A percentile compares a stretch with the other conserved stretches of the same genome.
Evolutionary conservation across 2,329 filamentous ascomycete genomes (phyloP).

Genomic region (Dothideomycetidae sp.): DNA sequence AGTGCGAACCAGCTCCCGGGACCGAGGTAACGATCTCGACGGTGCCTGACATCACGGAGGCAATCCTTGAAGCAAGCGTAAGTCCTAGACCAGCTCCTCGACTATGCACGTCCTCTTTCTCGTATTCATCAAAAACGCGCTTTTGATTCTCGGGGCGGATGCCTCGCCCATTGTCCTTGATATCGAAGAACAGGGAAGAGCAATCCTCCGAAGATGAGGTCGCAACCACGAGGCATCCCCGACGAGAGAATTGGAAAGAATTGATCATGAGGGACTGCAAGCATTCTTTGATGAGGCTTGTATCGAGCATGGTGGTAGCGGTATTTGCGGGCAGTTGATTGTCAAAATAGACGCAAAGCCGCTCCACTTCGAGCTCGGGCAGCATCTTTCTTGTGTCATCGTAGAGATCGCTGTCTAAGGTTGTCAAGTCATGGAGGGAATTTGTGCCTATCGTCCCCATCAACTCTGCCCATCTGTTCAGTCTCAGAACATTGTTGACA

Average conservation of each 20-base stretch:
- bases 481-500: constrained; percentile 32
- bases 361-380: constrained; percentile 18
- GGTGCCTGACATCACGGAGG: constrained; percentile 26
- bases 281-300: constrained; percentile 29
- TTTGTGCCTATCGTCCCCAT: constrained; percentile 16
- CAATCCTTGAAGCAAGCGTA: constrained; percentile 30
- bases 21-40: constrained; percentile 26
- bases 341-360: constrained; percentile 23
- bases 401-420: constrained; percentile 23
- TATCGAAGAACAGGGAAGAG: constrained; percentile 24
- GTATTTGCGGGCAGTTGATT: constrained; percentile 19
- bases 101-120: constrained; percentile 27
- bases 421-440: constrained; percentile 19
- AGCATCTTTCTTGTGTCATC: constrained; percentile 19
- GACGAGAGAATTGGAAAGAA: constrained; percentile 28
- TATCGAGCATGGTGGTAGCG: constrained; percentile 24
- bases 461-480: constrained; percentile 28
- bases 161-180: constrained; percentile 31
- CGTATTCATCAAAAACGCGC: constrained; percentile 32
- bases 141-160: constrained; percentile 24
- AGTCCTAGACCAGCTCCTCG: constrained; percentile 31
- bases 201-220: constrained; percentile 21
- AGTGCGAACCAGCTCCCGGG: constrained; percentile 27
- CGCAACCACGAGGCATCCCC: constrained; percentile 26
- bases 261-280: constrained; percentile 30